These are phyloP conservation scores for Rhipidocladum racemiflorum DNA, from an alignment of 176 grass and related monocot species.

Conservation along the genomic window DNA sequence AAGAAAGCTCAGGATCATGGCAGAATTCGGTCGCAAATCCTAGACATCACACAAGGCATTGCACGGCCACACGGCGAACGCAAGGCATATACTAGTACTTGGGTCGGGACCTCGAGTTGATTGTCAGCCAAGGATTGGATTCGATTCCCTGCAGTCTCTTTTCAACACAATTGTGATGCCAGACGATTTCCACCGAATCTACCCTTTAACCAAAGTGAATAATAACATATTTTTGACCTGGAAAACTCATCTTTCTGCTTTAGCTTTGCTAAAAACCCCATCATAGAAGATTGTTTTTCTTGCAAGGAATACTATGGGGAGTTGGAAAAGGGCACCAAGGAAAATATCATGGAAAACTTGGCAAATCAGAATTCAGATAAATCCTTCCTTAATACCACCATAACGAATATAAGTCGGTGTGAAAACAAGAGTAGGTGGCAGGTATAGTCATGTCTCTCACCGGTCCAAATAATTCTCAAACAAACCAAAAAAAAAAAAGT, in stretches of 20 bases:
- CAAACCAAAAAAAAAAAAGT: neutral
- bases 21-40: too few relatives aligned
- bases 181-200: neutral
- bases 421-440: neutral
- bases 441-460: neutral
- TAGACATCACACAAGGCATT: too few relatives aligned
- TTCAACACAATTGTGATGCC: neutral
- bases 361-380: neutral
- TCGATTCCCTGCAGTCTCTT: neutral
- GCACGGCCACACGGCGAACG: neutral
- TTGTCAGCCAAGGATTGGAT: neutral
- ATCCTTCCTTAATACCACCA: neutral
- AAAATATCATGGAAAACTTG: neutral
- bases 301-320: neutral
- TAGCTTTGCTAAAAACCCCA: neutral
- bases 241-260: neutral
- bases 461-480: slow-evolving; percentile 18
- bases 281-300: neutral
- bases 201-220: neutral
- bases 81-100: neutral
- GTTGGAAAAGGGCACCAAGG: neutral
- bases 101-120: neutral
- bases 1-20: too few relatives aligned
- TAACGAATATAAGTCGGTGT: neutral
- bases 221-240: neutral